Base-by-base conservation (phyloP, 768 basidiomycete genomes). In the Rhizopogon vinicolor region DNA sequence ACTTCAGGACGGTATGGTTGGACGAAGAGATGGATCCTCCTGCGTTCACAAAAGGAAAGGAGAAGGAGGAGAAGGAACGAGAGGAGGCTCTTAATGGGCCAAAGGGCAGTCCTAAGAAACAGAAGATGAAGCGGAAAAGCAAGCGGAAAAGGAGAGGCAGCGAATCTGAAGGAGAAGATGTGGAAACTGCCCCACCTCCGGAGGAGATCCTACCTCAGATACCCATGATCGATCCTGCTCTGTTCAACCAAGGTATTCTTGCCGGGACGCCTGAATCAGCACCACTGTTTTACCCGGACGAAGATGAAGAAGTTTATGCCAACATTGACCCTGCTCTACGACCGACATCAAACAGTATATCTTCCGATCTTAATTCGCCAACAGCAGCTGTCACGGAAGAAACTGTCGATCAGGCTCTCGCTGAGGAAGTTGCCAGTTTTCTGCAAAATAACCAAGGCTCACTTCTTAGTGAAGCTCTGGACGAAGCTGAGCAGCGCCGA, bases 1-100 rank as follows among this genome's bases (percentile, higher is more conserved):
- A 98, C 69, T 98, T 95, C 67, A 76, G 93, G 51, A 89, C 80
- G 46, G 87, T 95, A 22, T 94, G 91, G 93, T 68, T 95, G 58
- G 91, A 93, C 62, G 91, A 94, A 51, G 90, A 91, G 74, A 86
- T 86, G 79, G 92, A 95, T 62, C 94, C 93, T 5, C 93, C 93
- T 0, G 92, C 93, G 41, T 94, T 87, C 66, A 87, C 83, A 8
- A 86, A 85, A 60, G 89, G 87, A 40, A 84, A 76, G 67, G 89
- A 87, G 62, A 80, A 77, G 57, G 90, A 90, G 58, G 84, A 83
- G 62, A 79, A 73, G 51, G 80, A 78, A 65, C 74, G 74, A 60
- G 63, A 75, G 42, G 75, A 75, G 19, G 63, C 52, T 31, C 78
- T 72, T 48, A 70, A 71, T 39, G 65, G 60, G 6, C 67, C 60